Conservation (phyloP, 192 early-diverging fungal species). For the Coemansia sp. region DNA sequence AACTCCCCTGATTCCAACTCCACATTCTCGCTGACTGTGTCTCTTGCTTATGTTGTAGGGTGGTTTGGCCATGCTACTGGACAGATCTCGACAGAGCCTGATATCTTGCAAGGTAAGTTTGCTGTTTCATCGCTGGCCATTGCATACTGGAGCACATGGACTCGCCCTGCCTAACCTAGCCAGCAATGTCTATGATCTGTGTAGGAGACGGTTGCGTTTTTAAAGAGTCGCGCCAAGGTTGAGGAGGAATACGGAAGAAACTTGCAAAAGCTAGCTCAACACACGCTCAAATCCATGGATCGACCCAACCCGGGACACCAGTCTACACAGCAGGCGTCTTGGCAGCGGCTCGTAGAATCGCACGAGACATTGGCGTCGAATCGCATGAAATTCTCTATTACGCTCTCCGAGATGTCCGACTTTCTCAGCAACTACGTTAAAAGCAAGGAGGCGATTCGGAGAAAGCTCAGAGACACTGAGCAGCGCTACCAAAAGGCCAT, state of each 20-base stretch:
- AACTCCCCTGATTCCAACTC: not conserved
- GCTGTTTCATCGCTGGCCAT: not conserved
- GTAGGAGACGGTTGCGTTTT: constrained; percentile 66
- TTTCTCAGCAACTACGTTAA: constrained; percentile 62
- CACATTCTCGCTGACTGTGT: not conserved
- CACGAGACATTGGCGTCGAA: constrained; percentile 84
- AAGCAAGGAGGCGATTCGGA: constrained; percentile 43
- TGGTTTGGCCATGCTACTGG: constrained; percentile 43
- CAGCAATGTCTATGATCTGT: constrained; percentile 35
- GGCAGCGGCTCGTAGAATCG: constrained; percentile 71
- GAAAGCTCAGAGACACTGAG: constrained; percentile 78
- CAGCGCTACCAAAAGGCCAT: constrained; percentile 71
- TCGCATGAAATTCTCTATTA: constrained; percentile 70
- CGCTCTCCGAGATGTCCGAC: constrained; percentile 74
- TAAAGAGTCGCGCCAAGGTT: constrained; percentile 84
- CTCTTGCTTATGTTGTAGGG: constrained; percentile 17
- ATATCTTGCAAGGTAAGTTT: constrained; percentile 44
- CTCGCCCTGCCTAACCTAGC: not conserved
- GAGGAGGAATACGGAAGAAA: constrained; percentile 88
- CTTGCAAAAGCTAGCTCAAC: constrained; percentile 74
- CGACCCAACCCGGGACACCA: constrained; percentile 36
- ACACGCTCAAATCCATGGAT: constrained; percentile 59
- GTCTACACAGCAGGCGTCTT: constrained; percentile 74
- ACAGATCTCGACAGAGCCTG: constrained; percentile 48
- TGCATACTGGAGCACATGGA: not conserved